phyloP scores from a whole-genome alignment of 2,329 filamentous ascomycete species.

The Capronia americana region DNA sequence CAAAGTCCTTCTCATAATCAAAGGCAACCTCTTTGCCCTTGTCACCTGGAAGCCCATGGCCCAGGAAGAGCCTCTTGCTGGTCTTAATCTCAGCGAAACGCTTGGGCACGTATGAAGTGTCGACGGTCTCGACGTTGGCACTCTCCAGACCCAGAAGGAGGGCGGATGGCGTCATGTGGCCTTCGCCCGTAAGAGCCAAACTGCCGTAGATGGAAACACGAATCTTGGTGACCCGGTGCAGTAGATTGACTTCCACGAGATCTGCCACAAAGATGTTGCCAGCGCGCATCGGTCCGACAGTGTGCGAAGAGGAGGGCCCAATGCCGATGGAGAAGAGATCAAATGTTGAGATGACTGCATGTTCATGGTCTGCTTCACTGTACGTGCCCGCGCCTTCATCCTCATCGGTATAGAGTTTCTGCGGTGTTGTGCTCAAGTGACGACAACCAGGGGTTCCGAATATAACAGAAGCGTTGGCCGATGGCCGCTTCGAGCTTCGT shows the following conservation, averaged over 20 bases:
- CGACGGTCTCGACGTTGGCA: slow-evolving; percentile 34
- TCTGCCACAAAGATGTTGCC: slow-evolving; percentile 38
- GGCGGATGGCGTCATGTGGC: slow-evolving; percentile 26
- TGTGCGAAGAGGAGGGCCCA: slow-evolving; percentile 37
- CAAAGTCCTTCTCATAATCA: slow-evolving; percentile 34
- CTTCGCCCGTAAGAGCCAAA: slow-evolving; percentile 16
- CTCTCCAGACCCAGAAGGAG: slow-evolving; percentile 36
- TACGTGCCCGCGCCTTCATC: slow-evolving; percentile 23
- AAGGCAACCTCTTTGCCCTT: slow-evolving; percentile 31
- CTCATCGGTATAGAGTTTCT: slow-evolving; percentile 19
- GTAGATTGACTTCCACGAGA: slow-evolving; percentile 32
- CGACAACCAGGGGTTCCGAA: neutral
- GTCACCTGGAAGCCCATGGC: slow-evolving; percentile 19
- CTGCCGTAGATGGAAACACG: slow-evolving; percentile 35
- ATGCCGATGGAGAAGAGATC: slow-evolving; percentile 39
- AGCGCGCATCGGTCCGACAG: slow-evolving; percentile 37
- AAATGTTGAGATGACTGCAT: slow-evolving; percentile 38
- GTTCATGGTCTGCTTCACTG: slow-evolving; percentile 32
- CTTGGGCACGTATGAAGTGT: slow-evolving; percentile 34
- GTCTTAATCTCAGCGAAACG: slow-evolving; percentile 32
- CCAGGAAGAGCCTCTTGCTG: slow-evolving; percentile 31
- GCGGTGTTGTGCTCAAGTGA: slow-evolving; percentile 12
- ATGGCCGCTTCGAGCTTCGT: neutral
- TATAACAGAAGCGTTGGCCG: neutral
- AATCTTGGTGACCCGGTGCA: slow-evolving; percentile 31